phyloP scores from a whole-genome alignment of 352 stramenopile genomes.

The Globisporangium viniferum region DNA sequence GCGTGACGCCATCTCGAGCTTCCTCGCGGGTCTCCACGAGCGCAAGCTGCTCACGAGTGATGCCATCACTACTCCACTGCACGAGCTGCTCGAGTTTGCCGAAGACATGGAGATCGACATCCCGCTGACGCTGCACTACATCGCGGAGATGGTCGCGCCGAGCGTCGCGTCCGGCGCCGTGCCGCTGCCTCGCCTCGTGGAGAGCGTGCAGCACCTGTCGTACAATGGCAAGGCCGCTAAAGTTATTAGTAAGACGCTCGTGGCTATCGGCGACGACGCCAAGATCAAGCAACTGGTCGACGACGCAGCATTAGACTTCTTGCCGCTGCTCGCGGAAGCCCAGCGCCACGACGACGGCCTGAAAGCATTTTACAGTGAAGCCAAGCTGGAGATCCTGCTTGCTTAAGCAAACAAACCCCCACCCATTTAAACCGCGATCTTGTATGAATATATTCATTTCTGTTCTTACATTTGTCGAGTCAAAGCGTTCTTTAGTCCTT shows the following conservation, averaged over 20 bases:
- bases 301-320: slow-evolving; percentile 16
- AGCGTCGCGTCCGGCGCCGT: slow-evolving; percentile 45
- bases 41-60: slow-evolving; percentile 43
- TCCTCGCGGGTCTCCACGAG: slow-evolving; percentile 53
- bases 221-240: slow-evolving; percentile 66
- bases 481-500: neutral
- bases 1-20: slow-evolving; percentile 44
- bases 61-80: slow-evolving; percentile 34
- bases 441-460: slow-evolving; percentile 25
- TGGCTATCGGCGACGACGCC: slow-evolving; percentile 36
- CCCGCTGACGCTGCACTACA: slow-evolving; percentile 62
- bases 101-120: slow-evolving; percentile 86
- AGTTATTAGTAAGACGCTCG: slow-evolving; percentile 50
- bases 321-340: slow-evolving; percentile 14
- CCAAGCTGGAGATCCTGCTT: slow-evolving; percentile 20
- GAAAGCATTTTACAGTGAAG: slow-evolving; percentile 15
- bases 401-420: neutral
- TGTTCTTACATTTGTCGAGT: slow-evolving; percentile 14
- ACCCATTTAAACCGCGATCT: slow-evolving; percentile 2
- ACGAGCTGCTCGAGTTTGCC: slow-evolving; percentile 66
- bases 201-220: slow-evolving; percentile 42
- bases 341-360: slow-evolving; percentile 17
- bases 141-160: slow-evolving; percentile 69
- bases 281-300: slow-evolving; percentile 40
- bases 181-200: slow-evolving; percentile 36